Evolutionary conservation across 75 land plant species (phyloP).

Genomic region (Pinus tabuliformis): DNA sequence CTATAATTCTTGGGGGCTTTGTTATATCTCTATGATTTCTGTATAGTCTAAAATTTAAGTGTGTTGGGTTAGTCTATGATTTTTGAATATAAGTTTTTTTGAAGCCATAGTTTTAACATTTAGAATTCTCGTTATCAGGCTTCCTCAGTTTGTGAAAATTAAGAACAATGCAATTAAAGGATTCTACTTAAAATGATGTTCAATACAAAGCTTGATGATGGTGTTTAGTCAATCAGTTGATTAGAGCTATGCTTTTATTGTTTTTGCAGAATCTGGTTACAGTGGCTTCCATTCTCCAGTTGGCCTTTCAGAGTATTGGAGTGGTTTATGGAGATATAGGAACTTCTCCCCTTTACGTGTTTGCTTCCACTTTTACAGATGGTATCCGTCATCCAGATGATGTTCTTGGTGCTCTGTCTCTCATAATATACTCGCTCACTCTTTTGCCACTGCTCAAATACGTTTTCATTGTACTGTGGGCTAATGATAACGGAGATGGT

Average conservation of each 20-base stretch:
- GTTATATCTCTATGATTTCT: neutral
- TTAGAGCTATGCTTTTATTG: constrained; percentile 5
- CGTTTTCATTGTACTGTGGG: constrained; percentile 64
- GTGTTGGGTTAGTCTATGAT: no score
- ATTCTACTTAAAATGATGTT: neutral
- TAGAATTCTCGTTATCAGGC: no score
- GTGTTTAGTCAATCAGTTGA: constrained; percentile 20
- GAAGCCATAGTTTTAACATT: no score
- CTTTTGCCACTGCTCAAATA: constrained; percentile 74
- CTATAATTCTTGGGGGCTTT: no score
- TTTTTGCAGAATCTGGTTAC: neutral
- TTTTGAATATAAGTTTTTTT: no score
- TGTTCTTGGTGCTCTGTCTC: constrained; percentile 60
- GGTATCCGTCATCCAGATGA: constrained; percentile 40
- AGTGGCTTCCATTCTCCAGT: constrained; percentile 21
- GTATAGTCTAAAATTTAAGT: neutral
- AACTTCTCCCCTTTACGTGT: constrained; percentile 78
- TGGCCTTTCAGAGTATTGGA: constrained; percentile 77
- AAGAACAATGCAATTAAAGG: neutral
- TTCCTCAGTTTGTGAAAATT: no score
- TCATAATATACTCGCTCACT: constrained; percentile 72
- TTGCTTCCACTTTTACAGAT: constrained; percentile 46
- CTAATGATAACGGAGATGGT: constrained; percentile 85
- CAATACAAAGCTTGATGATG: no score
- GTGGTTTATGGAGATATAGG: constrained; percentile 81